Percentiles rank a stretch among this genome's conserved stretches.
phyloP scores from a whole-genome alignment of 2,329 filamentous ascomycete species.

The Ciborinia camelliae region DNA sequence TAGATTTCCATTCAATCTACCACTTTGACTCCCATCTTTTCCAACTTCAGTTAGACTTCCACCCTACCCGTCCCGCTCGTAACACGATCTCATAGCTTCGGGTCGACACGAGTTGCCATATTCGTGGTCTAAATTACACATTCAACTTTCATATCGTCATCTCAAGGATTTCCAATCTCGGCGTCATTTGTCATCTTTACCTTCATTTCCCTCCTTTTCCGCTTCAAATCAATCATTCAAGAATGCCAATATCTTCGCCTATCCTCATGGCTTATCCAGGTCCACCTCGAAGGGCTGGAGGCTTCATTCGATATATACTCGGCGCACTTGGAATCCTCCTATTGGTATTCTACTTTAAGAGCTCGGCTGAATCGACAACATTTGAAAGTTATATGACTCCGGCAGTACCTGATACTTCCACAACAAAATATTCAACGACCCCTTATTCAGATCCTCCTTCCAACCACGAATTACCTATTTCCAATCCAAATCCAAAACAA shows the following conservation, averaged over 20 bases:
- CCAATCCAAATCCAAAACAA: not conserved
- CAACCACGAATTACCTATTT: not conserved
- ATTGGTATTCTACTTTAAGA: conserved; percentile 24
- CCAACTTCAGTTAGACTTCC: not conserved
- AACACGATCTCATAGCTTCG: not conserved
- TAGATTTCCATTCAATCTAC: not conserved
- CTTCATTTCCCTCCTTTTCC: not conserved
- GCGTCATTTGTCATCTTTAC: not conserved
- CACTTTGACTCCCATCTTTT: not conserved
- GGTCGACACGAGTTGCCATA: not conserved
- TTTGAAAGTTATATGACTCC: conserved; percentile 10
- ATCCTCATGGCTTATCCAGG: conserved; percentile 33
- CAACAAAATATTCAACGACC: not conserved
- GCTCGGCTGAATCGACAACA: conserved; percentile 4
- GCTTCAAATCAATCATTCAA: not conserved
- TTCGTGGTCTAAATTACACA: not conserved
- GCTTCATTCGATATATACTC: conserved; percentile 29
- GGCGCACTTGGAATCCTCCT: conserved; percentile 23
- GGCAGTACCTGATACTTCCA: not conserved
- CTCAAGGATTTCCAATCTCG: not conserved
- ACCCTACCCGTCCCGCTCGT: not conserved
- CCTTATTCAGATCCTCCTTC: not conserved
- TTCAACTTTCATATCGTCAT: not conserved
- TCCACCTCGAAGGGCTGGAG: conserved; percentile 32
- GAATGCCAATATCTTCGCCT: conserved; percentile 33